phyloP scores from a whole-genome alignment of 176 grass and related monocot genomes.

The Oropetium thomaeum region DNA sequence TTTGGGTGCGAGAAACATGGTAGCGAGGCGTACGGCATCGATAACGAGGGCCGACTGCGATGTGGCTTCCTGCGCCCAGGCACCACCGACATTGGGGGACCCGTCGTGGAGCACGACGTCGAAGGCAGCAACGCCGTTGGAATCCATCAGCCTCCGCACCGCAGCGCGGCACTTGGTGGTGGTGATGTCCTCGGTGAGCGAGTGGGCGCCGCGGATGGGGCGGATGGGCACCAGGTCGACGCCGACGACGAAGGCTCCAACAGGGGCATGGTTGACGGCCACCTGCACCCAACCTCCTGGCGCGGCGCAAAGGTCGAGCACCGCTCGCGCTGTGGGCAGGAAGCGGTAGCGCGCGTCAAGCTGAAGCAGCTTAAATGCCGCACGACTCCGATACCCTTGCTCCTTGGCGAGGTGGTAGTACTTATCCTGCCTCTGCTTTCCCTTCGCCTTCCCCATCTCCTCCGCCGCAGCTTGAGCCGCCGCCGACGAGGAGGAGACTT shows the following conservation, averaged over 20 bases:
- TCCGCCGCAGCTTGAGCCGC: constrained; percentile 20
- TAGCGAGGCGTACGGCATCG: constrained; percentile 68
- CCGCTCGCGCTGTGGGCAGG: constrained; percentile 69
- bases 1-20: constrained; percentile 78
- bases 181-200: constrained; percentile 91
- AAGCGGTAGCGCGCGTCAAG: constrained; percentile 85
- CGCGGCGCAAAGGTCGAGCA: constrained; percentile 93
- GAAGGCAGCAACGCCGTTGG: constrained; percentile 60
- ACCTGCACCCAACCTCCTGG: constrained; percentile 93
- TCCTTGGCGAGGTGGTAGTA: constrained; percentile 93
- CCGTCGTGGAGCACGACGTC: constrained; percentile 91
- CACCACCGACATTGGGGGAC: constrained; percentile 87
- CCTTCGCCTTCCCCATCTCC: constrained; percentile 94
- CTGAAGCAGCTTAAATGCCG: constrained; percentile 94
- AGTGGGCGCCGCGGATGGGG: constrained; percentile 77
- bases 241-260: constrained; percentile 72
- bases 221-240: constrained; percentile 85
- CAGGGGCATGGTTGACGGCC: constrained; percentile 70
- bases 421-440: constrained; percentile 85
- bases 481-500: constrained; percentile 28
- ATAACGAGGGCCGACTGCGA: constrained; percentile 75
- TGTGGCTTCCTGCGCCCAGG: constrained; percentile 92
- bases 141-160: constrained; percentile 71
- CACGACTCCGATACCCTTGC: constrained; percentile 81
- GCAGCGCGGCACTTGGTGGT: constrained; percentile 77